Evolutionary conservation across 176 grass and related monocot species (phyloP), one percentile per base, ranked within the genome.

Genomic region (Zoysia japonica): DNA sequence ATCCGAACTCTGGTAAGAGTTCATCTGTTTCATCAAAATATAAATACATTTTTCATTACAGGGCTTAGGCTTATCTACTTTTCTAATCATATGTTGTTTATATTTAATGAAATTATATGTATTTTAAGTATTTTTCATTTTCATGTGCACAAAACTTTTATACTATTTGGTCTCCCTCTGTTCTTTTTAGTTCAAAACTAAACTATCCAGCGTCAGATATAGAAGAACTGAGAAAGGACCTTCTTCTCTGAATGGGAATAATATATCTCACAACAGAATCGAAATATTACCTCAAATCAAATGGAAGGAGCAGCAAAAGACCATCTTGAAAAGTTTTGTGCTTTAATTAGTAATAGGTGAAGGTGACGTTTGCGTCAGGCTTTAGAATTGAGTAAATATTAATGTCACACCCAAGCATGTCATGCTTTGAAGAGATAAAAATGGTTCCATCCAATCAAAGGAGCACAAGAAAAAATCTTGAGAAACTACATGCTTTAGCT

Each of bases 281-380:
- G 70, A 3, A 20, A 71, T 62, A 73, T 28, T 68, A 44, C 61
- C 67, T 37, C 37, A 43, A 54, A 61, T 12, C 59, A 74, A 79
- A 70, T 35, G 60, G 42, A 67, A 80, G 65, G 43, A 65, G n/a
- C 68, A 51, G 61, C 67, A 71, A 64, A 10, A 13, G 71, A 75
- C 12, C 56, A 20, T 81, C 51, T 51, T 37, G 11, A 12, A 56
- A 75, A 41, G 55, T 39, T 41, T 6, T 15, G 28, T 54, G 48
- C 20, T 79, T 78, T 73, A 1, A 19, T 72, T 67, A 67, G 5
- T 52, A 51, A 37, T 6, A 7, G 12, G 10, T 65, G 73, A 74
- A 60, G 6, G 2, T 60, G 56, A 60, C 69, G 47, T 64, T 59
- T 79, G 67, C 3, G 50, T 79, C 50, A 67, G 9, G 60, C 63